These are phyloP conservation scores for Neurospora tetrasperma DNA, from an alignment of 495 filamentous ascomycete genomes.

Conservation along the genomic window DNA sequence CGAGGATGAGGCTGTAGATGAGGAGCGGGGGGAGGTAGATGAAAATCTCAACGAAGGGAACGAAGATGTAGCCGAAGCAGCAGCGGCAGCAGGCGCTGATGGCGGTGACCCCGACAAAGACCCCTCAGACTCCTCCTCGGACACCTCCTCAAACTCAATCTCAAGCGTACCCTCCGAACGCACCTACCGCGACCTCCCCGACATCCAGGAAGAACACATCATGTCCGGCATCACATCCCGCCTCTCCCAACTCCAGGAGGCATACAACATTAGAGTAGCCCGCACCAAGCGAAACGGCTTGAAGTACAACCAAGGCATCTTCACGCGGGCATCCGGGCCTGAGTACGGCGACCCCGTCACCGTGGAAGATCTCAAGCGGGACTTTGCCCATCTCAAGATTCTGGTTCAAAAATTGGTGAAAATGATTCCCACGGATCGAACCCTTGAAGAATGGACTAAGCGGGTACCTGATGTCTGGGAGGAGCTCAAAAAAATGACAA, in stretches of 20 bases:
- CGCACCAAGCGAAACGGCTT: neutral
- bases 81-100: neutral
- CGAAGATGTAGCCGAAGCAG: too few species aligned
- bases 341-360: neutral
- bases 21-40: neutral
- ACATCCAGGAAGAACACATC: neutral
- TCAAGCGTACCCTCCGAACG: neutral
- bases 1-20: neutral
- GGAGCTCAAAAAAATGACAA: constrained; percentile 9
- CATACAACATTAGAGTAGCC: neutral
- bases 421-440: neutral
- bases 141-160: neutral
- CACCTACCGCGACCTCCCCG: neutral
- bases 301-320: neutral
- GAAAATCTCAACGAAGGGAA: too few species aligned
- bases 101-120: neutral
- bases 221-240: neutral
- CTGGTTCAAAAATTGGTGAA: neutral
- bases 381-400: neutral
- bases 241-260: neutral
- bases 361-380: neutral
- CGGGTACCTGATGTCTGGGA: neutral
- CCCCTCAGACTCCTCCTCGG: neutral
- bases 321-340: neutral
- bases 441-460: constrained; percentile 19